Percentiles rank a stretch among this genome's conserved stretches.
phyloP scores from a whole-genome alignment of 371 early-diverging fungal species.

The Syncephalastrum racemosum region DNA sequence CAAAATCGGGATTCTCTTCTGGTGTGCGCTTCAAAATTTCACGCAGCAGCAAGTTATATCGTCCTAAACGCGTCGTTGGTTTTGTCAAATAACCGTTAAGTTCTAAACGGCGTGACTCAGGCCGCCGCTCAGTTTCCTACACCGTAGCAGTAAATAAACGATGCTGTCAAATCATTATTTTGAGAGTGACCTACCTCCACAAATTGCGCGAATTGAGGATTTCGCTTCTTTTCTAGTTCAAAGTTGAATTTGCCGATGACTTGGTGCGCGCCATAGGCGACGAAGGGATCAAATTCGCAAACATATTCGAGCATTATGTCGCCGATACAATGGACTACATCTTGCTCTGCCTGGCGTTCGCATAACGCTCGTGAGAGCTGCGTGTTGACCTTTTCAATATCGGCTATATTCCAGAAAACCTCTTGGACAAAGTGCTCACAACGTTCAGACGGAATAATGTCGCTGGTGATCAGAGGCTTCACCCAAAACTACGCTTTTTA shows the following conservation, averaged over 20 bases:
- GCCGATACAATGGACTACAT: constrained; percentile 76
- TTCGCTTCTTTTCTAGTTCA: constrained; percentile 74
- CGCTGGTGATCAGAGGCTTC: constrained; percentile 65
- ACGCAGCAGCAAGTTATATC: constrained; percentile 84
- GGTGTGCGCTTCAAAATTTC: constrained; percentile 81
- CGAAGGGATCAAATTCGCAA: constrained; percentile 74
- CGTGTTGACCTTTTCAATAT: constrained; percentile 72
- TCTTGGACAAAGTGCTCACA: constrained; percentile 73
- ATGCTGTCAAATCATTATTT: neutral
- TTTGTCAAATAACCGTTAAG: constrained; percentile 77
- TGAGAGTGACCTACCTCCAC: constrained; percentile 50
- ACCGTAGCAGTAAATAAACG: neutral
- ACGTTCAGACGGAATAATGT: constrained; percentile 66
- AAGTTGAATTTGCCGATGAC: constrained; percentile 78
- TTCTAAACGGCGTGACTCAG: constrained; percentile 80
- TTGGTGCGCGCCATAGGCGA: constrained; percentile 89
- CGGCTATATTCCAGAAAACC: constrained; percentile 84
- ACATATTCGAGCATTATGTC: constrained; percentile 80
- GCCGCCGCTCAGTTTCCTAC: constrained; percentile 68
- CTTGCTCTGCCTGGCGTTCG: constrained; percentile 70
- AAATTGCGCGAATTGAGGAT: constrained; percentile 71
- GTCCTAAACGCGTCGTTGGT: constrained; percentile 85
- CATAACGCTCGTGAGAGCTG: constrained; percentile 67
- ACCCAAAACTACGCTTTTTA: constrained; percentile 61
- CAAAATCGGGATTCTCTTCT: constrained; percentile 73